phyloP scores from a whole-genome alignment of 768 basidiomycete species.

The Leccinum ochraceum region DNA sequence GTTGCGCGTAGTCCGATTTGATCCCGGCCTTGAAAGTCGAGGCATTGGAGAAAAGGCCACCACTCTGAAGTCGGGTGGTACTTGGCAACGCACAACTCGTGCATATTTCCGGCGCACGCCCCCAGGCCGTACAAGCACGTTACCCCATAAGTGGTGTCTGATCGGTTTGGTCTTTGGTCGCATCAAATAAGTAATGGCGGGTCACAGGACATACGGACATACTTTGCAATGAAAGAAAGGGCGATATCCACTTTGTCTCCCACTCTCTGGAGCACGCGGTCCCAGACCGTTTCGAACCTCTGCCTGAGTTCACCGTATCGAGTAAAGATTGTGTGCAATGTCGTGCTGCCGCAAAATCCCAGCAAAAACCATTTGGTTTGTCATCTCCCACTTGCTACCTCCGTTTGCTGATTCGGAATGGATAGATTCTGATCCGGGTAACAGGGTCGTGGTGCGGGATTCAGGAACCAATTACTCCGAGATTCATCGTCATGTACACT shows the following conservation, averaged over 20 bases:
- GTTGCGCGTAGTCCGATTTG: constrained; percentile 66
- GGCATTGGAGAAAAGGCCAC: constrained; percentile 85
- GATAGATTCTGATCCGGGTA: constrained; percentile 45
- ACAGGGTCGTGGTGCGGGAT: constrained; percentile 52
- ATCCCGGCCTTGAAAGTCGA: constrained; percentile 63
- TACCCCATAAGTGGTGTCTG: constrained; percentile 71
- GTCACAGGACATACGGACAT: constrained; percentile 31
- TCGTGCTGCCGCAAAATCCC: constrained; percentile 38
- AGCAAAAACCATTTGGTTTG: constrained; percentile 29
- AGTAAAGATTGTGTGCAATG: constrained; percentile 63
- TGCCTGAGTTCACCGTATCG: constrained; percentile 68
- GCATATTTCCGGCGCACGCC: constrained; percentile 89
- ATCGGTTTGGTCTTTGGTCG: constrained; percentile 54
- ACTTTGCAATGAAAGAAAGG: constrained; percentile 76
- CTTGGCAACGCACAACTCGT: constrained; percentile 79
- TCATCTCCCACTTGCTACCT: constrained; percentile 19
- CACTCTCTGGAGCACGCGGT: constrained; percentile 65
- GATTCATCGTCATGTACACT: constrained; percentile 59
- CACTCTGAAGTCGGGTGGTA: constrained; percentile 54
- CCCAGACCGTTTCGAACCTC: constrained; percentile 77
- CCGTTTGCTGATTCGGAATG: constrained; percentile 29
- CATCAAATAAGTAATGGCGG: constrained; percentile 11
- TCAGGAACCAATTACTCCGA: constrained; percentile 58
- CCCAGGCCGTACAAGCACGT: constrained; percentile 75
- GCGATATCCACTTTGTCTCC: constrained; percentile 65